phyloP scores from a whole-genome alignment of 352 stramenopile species.

The Blastocystis hominis region DNA sequence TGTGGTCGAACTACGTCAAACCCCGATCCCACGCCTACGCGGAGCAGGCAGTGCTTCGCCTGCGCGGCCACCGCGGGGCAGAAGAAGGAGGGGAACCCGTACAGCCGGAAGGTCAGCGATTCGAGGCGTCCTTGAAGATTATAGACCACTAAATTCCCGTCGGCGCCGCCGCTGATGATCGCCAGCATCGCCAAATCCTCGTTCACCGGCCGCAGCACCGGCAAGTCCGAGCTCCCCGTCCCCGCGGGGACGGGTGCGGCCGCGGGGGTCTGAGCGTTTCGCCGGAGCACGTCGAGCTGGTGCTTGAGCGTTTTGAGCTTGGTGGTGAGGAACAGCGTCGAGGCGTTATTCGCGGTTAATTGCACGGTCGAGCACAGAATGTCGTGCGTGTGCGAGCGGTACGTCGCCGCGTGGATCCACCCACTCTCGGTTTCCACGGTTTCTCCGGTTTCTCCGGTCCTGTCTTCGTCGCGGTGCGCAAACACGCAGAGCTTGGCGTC shows the following conservation, averaged over 20 bases:
- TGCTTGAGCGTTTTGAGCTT: background rate
- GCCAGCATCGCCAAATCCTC: background rate
- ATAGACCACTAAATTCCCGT: background rate
- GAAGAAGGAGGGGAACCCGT: background rate
- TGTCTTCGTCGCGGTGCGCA: background rate
- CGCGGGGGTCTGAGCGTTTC: background rate
- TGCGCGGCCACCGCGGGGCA: background rate
- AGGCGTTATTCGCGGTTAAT: background rate
- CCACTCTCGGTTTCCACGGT: background rate
- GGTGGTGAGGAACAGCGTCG: background rate
- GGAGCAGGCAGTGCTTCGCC: background rate
- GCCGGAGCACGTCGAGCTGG: background rate
- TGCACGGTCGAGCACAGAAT: background rate
- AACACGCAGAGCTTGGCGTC: conserved; percentile 24
- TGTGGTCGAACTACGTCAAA: conserved; percentile 1
- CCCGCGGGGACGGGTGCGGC: too few relatives aligned
- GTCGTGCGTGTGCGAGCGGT: background rate
- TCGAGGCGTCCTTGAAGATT: background rate
- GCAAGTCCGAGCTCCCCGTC: background rate
- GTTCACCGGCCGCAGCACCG: background rate
- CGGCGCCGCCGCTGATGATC: background rate
- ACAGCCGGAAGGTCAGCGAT: background rate
- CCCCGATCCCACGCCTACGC: background rate
- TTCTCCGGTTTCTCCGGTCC: too few relatives aligned
- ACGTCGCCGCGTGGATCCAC: background rate